Conservation (phyloP, 2,329 filamentous ascomycete genomes). For the Lecanoromycetidae sp. region DNA sequence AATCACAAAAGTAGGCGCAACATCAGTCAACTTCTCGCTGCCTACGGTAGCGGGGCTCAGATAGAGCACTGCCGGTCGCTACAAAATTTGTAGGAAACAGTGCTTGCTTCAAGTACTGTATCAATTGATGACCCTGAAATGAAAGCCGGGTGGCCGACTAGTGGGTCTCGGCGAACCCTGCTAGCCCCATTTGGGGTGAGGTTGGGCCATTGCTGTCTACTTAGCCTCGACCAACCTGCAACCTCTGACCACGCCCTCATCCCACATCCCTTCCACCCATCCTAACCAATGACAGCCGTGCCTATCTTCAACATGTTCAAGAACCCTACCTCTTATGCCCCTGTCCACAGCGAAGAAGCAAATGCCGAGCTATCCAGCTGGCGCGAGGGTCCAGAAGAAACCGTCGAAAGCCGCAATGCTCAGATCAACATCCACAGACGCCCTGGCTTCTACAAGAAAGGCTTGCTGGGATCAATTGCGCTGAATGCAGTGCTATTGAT, state of each 20-base stretch:
- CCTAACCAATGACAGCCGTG: not conserved
- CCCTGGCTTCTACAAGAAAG: slow-evolving; percentile 11
- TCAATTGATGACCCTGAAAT: too few species aligned
- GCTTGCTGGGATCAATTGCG: slow-evolving; percentile 3
- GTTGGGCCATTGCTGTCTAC: too few species aligned
- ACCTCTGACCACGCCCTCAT: too few species aligned
- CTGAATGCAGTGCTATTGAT: slow-evolving; percentile 13
- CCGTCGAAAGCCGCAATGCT: slow-evolving; percentile 4
- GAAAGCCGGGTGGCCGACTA: too few species aligned
- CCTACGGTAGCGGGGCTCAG: too few species aligned
- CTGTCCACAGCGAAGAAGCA: not conserved
- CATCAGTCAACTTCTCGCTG: too few species aligned
- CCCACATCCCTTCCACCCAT: not conserved
- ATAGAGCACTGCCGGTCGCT: too few species aligned
- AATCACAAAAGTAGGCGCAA: too few species aligned
- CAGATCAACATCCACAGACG: slow-evolving; percentile 10
- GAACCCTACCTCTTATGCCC: not conserved
- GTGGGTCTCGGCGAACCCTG: too few species aligned
- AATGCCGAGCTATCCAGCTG: slow-evolving; percentile 5
- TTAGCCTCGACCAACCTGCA: not conserved
- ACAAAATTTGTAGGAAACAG: too few species aligned
- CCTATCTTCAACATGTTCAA: slow-evolving; percentile 7
- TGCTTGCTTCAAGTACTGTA: too few species aligned
- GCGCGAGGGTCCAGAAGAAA: slow-evolving; percentile 6
- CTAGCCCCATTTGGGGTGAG: too few species aligned